Evolutionary conservation across 148 eudicot species (phyloP).

Genomic region (Camellia granthamiana): DNA sequence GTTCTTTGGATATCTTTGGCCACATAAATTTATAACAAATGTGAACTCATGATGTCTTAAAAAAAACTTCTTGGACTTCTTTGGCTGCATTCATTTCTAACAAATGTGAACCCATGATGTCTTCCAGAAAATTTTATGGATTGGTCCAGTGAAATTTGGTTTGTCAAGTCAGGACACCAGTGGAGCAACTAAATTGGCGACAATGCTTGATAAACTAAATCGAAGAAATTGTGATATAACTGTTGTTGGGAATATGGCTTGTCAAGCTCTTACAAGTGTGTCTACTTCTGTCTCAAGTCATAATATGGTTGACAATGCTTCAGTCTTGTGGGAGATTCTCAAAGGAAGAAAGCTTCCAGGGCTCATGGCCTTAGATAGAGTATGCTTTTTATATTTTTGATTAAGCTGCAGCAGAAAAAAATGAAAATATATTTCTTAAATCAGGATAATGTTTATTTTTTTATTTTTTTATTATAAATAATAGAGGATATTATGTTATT

Average conservation of each 20-base stretch:
- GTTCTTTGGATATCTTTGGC: not conserved
- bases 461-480: too few species aligned
- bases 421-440: not conserved
- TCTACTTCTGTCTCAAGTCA: conserved; percentile 28
- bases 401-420: not conserved
- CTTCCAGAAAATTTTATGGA: conserved; percentile 76
- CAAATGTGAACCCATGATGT: conserved; percentile 5
- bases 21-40: not conserved
- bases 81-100: conserved; percentile 1
- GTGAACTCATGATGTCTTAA: not conserved
- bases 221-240: conserved; percentile 47
- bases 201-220: conserved; percentile 45
- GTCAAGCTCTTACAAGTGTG: conserved; percentile 28
- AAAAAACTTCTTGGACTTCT: not conserved
- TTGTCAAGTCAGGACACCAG: conserved; percentile 28
- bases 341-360: conserved; percentile 87
- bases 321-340: conserved; percentile 74
- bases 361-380: conserved; percentile 77
- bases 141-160: conserved; percentile 57
- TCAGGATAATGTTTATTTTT: too few species aligned
- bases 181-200: conserved; percentile 52
- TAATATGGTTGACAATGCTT: conserved; percentile 52
- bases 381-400: conserved; percentile 27
- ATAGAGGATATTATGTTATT: not conserved
- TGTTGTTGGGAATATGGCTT: conserved; percentile 59